Conservation (phyloP, 2,329 filamentous ascomycete species). For the Camptophora hylomeconis region DNA sequence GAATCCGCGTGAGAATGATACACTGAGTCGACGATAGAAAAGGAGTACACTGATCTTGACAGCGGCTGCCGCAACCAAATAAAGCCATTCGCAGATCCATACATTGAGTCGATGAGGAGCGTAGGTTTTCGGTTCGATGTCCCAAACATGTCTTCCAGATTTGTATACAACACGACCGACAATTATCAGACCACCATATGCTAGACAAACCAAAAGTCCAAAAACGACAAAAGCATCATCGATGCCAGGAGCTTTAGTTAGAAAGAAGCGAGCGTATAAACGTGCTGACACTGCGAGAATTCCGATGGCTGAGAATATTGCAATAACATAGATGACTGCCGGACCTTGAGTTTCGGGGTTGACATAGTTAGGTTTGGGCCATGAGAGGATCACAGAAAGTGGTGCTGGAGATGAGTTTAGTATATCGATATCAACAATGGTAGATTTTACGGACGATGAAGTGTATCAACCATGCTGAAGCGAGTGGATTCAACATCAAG, state of each 20-base stretch:
- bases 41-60: conserved; percentile 16
- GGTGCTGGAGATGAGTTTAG: conserved; percentile 2
- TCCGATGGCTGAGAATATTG: conserved; percentile 17
- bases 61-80: conserved; percentile 6
- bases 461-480: conserved; percentile 1
- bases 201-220: conserved; percentile 7
- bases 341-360: conserved; percentile 19
- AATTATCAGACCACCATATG: conserved; percentile 12
- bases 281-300: conserved; percentile 15
- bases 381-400: conserved; percentile 8
- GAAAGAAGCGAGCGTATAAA: conserved; percentile 19
- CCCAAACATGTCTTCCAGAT: conserved; percentile 16
- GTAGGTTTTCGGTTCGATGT: conserved; percentile 10
- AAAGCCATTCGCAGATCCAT: conserved; percentile 14
- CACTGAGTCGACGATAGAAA: conserved; percentile 17
- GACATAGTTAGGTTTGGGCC: conserved; percentile 22
- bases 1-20: conserved; percentile 13
- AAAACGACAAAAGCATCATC: conserved; percentile 14
- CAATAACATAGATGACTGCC: conserved; percentile 17
- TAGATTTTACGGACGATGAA: neutral
- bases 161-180: conserved; percentile 13
- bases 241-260: conserved; percentile 15
- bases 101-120: conserved; percentile 10
- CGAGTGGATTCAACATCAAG: too few relatives aligned
- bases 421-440: neutral